Evolutionary conservation across 495 filamentous ascomycete genomes (phyloP), one percentile per base, ranked within the genome.

Genomic region (Xylaria scruposa): DNA sequence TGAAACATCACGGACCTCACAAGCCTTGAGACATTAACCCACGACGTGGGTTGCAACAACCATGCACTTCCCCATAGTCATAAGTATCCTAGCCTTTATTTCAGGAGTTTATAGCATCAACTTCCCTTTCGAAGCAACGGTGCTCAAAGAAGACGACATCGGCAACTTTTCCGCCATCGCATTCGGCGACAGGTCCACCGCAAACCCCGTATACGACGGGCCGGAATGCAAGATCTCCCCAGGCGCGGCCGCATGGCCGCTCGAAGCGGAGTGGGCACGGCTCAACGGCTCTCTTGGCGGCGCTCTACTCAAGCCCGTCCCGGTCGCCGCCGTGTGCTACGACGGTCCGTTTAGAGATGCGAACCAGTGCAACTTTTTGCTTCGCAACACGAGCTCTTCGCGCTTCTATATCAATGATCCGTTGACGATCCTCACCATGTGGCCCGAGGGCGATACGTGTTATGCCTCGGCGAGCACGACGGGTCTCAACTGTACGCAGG

Each of bases 251-350:
- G 51, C 72, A 5, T 90, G 86, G 87, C 88, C 88, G 0, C 75
- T 77, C 1, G 71, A 79, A 0, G 65, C 68, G 13, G 73, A 82
- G 7, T 90, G 88, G 87, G 71, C 67, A 2, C 29, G 75, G 10
- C 79, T 90, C 38, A 86, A 88, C 72, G 49, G 69, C 5, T 75
- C 85, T 10, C 77, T 88, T 1, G 83, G 78, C 15, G 86, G 85
- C 7, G 77, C 79, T 5, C 79, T 90, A 2, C 80, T 88, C 47
- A 82, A 84, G 67, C 86, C 85, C 0, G 76, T 84, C 0, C 88
- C 88, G 24, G 77, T 85, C 1, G 87, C 83, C 2, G 80, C 85
- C 1, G 83, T 84, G 8, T 91, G 88, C 70, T 90, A 89, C 58
- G 81, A 80, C 9, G 82, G 82, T 47, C 78, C 81, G 0, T 72